phyloP scores from a whole-genome alignment of 2,329 filamentous ascomycete genomes.

The Penicillium sp. region DNA sequence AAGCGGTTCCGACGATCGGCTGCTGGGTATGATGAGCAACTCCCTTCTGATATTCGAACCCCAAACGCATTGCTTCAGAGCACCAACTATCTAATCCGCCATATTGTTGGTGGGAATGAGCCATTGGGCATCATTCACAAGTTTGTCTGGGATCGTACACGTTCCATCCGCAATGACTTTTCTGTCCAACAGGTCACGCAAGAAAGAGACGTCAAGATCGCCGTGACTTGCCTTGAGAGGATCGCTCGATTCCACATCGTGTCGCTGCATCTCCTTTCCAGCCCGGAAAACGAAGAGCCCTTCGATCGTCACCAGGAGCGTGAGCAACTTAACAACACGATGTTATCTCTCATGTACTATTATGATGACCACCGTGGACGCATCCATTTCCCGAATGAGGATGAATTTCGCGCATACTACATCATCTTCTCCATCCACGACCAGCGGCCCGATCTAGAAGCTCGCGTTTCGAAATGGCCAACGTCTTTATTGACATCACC shows the following conservation, averaged over 20 bases:
- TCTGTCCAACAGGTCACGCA: slow-evolving; percentile 62
- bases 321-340: slow-evolving; percentile 64
- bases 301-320: slow-evolving; percentile 62
- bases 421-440: slow-evolving; percentile 58
- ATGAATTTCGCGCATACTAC: slow-evolving; percentile 65
- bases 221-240: slow-evolving; percentile 62
- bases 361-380: slow-evolving; percentile 57
- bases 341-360: slow-evolving; percentile 61
- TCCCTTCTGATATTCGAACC: slow-evolving; percentile 64
- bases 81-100: slow-evolving; percentile 50
- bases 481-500: slow-evolving; percentile 50
- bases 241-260: slow-evolving; percentile 66
- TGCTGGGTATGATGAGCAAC: slow-evolving; percentile 62
- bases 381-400: slow-evolving; percentile 56
- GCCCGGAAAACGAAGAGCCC: slow-evolving; percentile 50
- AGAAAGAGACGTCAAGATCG: slow-evolving; percentile 55
- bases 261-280: slow-evolving; percentile 60
- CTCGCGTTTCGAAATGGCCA: slow-evolving; percentile 59
- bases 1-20: slow-evolving; percentile 64
- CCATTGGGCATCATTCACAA: slow-evolving; percentile 56
- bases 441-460: slow-evolving; percentile 56
- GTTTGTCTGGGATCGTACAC: slow-evolving; percentile 66
- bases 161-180: slow-evolving; percentile 65
- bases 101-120: slow-evolving; percentile 53
- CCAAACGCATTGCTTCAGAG: slow-evolving; percentile 51